Base-by-base conservation (phyloP, 805 yeast species). In the Zygotorulaspora sp. region DNA sequence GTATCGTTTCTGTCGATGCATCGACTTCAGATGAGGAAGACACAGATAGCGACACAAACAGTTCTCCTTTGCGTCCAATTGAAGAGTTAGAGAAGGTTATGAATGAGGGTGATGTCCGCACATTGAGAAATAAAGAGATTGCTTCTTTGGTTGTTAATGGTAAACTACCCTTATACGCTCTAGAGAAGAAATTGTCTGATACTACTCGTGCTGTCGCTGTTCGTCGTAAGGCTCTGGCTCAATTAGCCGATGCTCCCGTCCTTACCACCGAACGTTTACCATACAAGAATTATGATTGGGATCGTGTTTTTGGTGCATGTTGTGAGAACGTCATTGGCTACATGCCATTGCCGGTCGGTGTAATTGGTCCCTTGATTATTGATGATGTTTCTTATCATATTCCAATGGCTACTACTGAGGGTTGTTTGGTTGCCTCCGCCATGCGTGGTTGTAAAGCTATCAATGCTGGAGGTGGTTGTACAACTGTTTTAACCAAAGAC, bases 321-420 rank as follows among this genome's bases (percentile, higher is more conserved):
- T 92, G 99, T 70, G 99, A 92, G 63, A 92, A 92, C 57, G 99
- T 92, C 41, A 83, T 92, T 62, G 99, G 99, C 20, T 92, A 72
- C 60, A 77, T 90, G 80, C 99, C 98, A 18, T 62, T 92, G 29
- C 99, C 99, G 5, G 87, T 92, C 39, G 99, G 99, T 62, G 81
- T 92, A 58, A 97, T 97, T 18, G 99, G 99, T 37, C 99, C 99
- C 7, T 66, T 92, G 61, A 71, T 86, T 38, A 85, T 92, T 54
- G 97, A 92, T 62, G 94, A 90, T 35, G 78, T 74, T 48, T 79
- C 94, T 32, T 83, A 74, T 61, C 95, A 88, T 64, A 80, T 92
- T 50, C 99, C 99, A 26, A 87, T 92, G 95, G 99, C 99, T 18
- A 92, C 99, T 12, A 92, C 98, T 23, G 99, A 92, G 68, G 99